These are phyloP conservation scores for Mariannaea elegans DNA, from an alignment of 2,329 filamentous ascomycete species.

Conservation along the genomic window DNA sequence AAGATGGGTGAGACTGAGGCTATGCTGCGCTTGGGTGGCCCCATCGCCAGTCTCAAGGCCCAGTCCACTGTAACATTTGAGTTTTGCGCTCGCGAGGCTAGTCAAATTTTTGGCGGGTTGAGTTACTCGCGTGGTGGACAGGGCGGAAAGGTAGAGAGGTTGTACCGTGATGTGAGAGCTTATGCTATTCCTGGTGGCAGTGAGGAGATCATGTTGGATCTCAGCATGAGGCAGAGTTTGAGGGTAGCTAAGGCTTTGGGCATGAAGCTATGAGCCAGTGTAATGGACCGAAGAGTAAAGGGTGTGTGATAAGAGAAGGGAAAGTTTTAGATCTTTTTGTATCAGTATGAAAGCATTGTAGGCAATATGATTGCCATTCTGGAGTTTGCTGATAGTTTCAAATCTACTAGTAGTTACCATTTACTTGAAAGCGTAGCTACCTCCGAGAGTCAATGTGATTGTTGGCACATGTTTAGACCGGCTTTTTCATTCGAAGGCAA, in stretches of 20 bases:
- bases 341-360: conserved; percentile 13
- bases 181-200: conserved; percentile 96
- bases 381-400: conserved; percentile 10
- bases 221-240: conserved; percentile 91
- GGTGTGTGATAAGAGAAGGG: too few relatives aligned
- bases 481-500: too few relatives aligned
- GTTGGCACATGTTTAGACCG: too few relatives aligned
- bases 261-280: conserved; percentile 77
- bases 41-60: conserved; percentile 93
- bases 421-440: neutral
- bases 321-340: neutral
- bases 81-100: conserved; percentile 95
- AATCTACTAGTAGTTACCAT: conserved; percentile 5
- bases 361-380: neutral
- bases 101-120: conserved; percentile 95
- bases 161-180: conserved; percentile 94
- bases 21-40: conserved; percentile 93
- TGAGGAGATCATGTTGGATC: conserved; percentile 98
- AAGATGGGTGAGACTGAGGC: conserved; percentile 94
- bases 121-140: conserved; percentile 94
- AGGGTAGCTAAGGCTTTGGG: conserved; percentile 89
- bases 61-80: conserved; percentile 95
- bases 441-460: too few relatives aligned
- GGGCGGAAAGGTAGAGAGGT: conserved; percentile 91
- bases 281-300: neutral